These are phyloP conservation scores for Panaeolus papilionaceus DNA, from an alignment of 768 basidiomycete species.

Conservation along the genomic window DNA sequence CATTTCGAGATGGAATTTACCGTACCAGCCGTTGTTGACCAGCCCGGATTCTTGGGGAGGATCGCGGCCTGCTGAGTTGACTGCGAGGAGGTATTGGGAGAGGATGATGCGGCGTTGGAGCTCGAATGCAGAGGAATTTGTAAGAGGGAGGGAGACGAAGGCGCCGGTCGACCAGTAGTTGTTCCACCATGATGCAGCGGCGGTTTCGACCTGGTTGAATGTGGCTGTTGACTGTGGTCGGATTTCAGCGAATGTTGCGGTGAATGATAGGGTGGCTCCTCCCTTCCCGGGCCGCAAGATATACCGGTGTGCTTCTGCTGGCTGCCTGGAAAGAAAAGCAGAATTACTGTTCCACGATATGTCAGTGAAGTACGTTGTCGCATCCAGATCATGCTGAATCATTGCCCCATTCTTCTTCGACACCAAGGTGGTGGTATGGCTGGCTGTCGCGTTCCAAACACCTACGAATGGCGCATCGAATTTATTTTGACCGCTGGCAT, in stretches of 20 bases:
- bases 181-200: constrained; percentile 49
- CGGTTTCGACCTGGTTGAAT: constrained; percentile 33
- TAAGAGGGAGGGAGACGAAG: constrained; percentile 62
- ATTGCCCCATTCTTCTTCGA: constrained; percentile 35
- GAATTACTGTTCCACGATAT: constrained; percentile 45
- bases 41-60: constrained; percentile 55
- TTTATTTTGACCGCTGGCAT: constrained; percentile 62
- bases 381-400: constrained; percentile 49
- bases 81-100: constrained; percentile 61
- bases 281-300: constrained; percentile 41
- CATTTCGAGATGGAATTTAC: constrained; percentile 42
- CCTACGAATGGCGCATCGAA: constrained; percentile 68
- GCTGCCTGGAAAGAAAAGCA: constrained; percentile 49
- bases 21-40: constrained; percentile 25
- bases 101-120: constrained; percentile 62
- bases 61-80: constrained; percentile 61
- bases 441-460: constrained; percentile 49
- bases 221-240: constrained; percentile 26
- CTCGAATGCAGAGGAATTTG: constrained; percentile 56
- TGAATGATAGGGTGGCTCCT: constrained; percentile 39
- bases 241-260: constrained; percentile 39
- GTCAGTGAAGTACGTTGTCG: constrained; percentile 48
- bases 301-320: constrained; percentile 52
- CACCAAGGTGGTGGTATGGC: constrained; percentile 52
- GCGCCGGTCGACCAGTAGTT: constrained; percentile 54